phyloP scores from a whole-genome alignment of 257 asterid genomes.

The Solanum lignicaule region DNA sequence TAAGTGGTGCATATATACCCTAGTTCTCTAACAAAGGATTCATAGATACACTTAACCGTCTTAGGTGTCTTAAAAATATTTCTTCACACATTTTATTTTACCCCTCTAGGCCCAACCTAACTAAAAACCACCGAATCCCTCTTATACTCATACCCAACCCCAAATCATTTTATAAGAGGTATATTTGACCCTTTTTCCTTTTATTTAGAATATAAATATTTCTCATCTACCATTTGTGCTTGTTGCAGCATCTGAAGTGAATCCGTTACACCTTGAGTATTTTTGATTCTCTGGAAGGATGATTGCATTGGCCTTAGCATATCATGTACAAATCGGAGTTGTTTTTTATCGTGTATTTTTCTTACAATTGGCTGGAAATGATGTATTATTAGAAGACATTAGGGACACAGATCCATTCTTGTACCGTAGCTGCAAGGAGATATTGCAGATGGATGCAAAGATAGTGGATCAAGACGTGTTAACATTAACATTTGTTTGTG shows the following conservation, averaged over 20 bases:
- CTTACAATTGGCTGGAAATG: constrained; percentile 50
- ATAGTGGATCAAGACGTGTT: constrained; percentile 69
- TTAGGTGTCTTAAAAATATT: too few relatives aligned
- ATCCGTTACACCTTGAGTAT: constrained; percentile 70
- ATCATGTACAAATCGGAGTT: constrained; percentile 71
- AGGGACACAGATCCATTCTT: constrained; percentile 64
- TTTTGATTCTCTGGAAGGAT: constrained; percentile 72
- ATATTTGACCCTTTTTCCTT: not conserved
- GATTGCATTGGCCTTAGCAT: constrained; percentile 81
- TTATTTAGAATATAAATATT: not conserved
- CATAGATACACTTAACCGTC: not conserved
- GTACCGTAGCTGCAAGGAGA: constrained; percentile 78
- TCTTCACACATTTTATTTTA: not conserved
- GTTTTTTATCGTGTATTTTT: constrained; percentile 62
- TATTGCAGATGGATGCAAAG: constrained; percentile 25
- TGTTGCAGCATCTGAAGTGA: constrained; percentile 88
- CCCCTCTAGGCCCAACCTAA: not conserved
- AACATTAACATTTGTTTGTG: constrained; percentile 66
- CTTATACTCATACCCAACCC: not conserved
- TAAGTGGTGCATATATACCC: not conserved
- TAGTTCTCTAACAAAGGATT: not conserved
- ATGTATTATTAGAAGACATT: constrained; percentile 57
- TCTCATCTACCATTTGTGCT: not conserved
- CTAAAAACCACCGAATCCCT: too few relatives aligned
- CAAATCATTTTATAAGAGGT: too few relatives aligned